These are phyloP conservation scores for Juglanconis juglandina DNA, from an alignment of 2,329 filamentous ascomycete genomes.

Conservation along the genomic window DNA sequence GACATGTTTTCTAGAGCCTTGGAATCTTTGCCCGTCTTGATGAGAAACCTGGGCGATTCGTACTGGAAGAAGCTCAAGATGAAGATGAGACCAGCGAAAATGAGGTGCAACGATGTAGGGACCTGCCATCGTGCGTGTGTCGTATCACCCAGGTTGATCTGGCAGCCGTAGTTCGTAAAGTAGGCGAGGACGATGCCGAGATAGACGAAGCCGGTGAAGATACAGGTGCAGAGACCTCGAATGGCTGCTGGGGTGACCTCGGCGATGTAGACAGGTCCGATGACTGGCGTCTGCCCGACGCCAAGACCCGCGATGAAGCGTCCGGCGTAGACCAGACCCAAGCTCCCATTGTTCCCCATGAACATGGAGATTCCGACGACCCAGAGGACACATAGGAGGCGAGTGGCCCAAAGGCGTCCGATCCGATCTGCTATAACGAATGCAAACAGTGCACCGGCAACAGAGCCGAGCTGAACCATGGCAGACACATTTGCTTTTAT, in stretches of 20 bases:
- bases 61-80: conserved; percentile 64
- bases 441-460: conserved; percentile 65
- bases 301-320: conserved; percentile 65
- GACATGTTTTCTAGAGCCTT: conserved; percentile 55
- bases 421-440: conserved; percentile 58
- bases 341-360: conserved; percentile 50
- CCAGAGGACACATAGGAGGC: conserved; percentile 55
- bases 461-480: conserved; percentile 78
- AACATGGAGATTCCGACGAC: conserved; percentile 57
- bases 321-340: conserved; percentile 60
- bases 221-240: conserved; percentile 69
- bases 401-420: conserved; percentile 61
- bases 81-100: conserved; percentile 71
- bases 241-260: conserved; percentile 68
- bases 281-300: conserved; percentile 64
- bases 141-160: conserved; percentile 45
- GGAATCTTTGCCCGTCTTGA: conserved; percentile 61
- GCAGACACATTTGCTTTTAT: conserved; percentile 74
- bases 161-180: conserved; percentile 66
- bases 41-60: conserved; percentile 68
- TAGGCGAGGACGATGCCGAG: conserved; percentile 76
- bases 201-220: conserved; percentile 70
- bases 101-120: conserved; percentile 72
- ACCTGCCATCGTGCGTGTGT: conserved; percentile 52
- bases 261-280: conserved; percentile 68